Evolutionary conservation across 2,329 filamentous ascomycete genomes (phyloP), one percentile per base, ranked within the genome.

Genomic region (Talaromyces sp.): DNA sequence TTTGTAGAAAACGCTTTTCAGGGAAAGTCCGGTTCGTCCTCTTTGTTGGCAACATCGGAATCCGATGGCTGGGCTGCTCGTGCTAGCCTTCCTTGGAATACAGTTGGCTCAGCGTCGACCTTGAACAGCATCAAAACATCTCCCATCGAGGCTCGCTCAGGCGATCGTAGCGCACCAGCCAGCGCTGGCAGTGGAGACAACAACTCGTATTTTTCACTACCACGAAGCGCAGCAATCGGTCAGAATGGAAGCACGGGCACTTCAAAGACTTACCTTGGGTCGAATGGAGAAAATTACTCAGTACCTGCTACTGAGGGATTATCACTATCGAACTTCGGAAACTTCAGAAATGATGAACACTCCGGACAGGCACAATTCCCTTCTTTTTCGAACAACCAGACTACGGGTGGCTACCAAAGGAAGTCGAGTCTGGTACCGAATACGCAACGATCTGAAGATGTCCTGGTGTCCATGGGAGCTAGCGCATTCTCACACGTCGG

Each of bases 1-100:
- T 19, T 10, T 41, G 7, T 61, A 64, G 71, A 78, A 2, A 70
- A 68, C 41, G 72, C 68, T 10, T 77, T 82, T 45, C 84, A 86
- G 69, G 83, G 80, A 63, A 86, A 89, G 72, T 88, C 87, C 3
- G 90, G 90, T 58, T 91, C 90, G 6, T 84, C 87, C 67, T 90
- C 89, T 66, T 81, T 93, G 45, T 83, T 90, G 66, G 83, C 86
- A 52, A 86, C 87, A 49, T 90, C 90, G 10, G 89, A 92, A 72
- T 85, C 86, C 19, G 89, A 91, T 69, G 81, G 83, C 56, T 91
- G 89, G 87, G 75, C 72, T 66, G 78, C 77, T 61, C 80, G 81
- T 54, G 78, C 81, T 61, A 82, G 79, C 68, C 79, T 83, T 43
- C 84, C 85, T 17, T 92, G 90, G 90, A 85, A 84, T 68, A 78